Base-by-base conservation (phyloP, 2,329 filamentous ascomycete genomes). In the Fusarium sp. region DNA sequence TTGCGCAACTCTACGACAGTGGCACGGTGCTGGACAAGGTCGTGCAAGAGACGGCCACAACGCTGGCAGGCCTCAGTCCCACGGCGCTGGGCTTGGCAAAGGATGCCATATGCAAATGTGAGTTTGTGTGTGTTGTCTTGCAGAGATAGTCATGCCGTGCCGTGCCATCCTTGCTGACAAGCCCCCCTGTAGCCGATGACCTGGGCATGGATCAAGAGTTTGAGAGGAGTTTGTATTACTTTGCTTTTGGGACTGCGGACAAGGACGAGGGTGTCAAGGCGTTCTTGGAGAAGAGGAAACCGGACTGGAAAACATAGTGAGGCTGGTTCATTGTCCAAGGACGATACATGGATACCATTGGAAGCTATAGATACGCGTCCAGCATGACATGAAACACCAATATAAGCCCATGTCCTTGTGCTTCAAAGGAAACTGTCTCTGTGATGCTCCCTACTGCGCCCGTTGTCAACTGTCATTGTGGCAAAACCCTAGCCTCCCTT, bases 211-310 rank as follows among this genome's bases (percentile, higher is more conserved):
- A 73, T 43, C 70, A 75, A 34, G 71, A 73, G 38, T 73, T 76
- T 58, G 76, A 77, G 57, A 65, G 74, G 32, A 69, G 67, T 53
- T 54, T 78, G 38, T 77, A 78, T 53, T 77, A 77, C 47, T 70
- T 69, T 54, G 72, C 75, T 3, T 77, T 78, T 56, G 72, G 73
- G 12, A 74, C 72, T 1, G 39, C 45, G 19, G 73, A 75, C 39
- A 75, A 75, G 45, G 53, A 57, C 24, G 72, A 74, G 48, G 73
- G 72, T 28, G 69, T 74, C 15, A 55, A 53, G 7, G 73, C 73
- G 7, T 75, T 75, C 45, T 58, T 75, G 7, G 67, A 74, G 28
- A 75, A 69, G 62, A 61, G 68, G 4, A 43, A 53, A 11, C 67
- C 68, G 4, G 46, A 53, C 7, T 70, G 68, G 68, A 58, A 58